phyloP scores from a whole-genome alignment of 371 early-diverging fungal species.

The Zopfochytrium polystomum region DNA sequence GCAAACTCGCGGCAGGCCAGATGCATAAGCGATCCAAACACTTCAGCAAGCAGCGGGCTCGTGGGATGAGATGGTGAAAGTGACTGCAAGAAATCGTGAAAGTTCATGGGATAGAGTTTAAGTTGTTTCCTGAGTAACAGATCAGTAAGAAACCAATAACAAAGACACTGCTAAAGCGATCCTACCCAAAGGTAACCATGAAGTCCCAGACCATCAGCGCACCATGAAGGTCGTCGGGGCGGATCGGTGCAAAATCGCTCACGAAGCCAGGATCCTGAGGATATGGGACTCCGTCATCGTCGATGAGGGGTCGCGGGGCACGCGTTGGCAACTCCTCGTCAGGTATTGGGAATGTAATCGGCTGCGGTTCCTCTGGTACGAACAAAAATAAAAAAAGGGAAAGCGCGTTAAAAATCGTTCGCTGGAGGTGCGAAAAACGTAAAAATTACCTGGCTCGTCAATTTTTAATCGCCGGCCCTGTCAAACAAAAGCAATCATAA shows the following conservation, averaged over 20 bases:
- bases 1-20: constrained; percentile 29
- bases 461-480: too few species aligned
- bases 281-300: too few species aligned
- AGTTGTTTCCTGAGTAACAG: constrained; percentile 24
- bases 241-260: constrained; percentile 32
- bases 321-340: too few species aligned
- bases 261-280: too few species aligned
- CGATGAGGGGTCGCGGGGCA: too few species aligned
- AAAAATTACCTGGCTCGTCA: too few species aligned
- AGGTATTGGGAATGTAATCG: too few species aligned
- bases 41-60: constrained; percentile 29
- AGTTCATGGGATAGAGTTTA: constrained; percentile 32
- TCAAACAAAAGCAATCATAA: too few species aligned
- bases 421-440: too few species aligned
- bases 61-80: constrained; percentile 10
- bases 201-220: constrained; percentile 40
- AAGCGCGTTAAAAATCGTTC: too few species aligned
- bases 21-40: constrained; percentile 32
- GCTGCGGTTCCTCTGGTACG: too few species aligned
- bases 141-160: neutral
- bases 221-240: neutral
- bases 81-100: constrained; percentile 36
- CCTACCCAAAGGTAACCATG: constrained; percentile 28
- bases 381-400: too few species aligned
- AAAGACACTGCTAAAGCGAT: constrained; percentile 3